These are phyloP conservation scores for Solanum neorickii DNA, from an alignment of 257 asterid genomes.

Conservation along the genomic window DNA sequence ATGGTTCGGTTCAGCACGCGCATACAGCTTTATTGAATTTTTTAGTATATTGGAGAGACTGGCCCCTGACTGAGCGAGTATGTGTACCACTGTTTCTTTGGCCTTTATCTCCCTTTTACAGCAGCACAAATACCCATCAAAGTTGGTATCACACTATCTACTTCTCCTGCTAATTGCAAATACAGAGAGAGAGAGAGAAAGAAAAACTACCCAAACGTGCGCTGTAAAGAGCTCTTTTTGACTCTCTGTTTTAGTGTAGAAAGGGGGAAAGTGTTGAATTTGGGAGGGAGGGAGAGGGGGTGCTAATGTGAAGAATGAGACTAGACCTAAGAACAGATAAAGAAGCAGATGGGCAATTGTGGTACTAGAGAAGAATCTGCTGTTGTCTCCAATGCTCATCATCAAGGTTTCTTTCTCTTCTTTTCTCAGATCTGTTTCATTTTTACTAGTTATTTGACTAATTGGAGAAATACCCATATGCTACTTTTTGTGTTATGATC, in stretches of 20 bases:
- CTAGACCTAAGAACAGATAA: conserved; percentile 8
- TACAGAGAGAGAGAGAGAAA: background rate
- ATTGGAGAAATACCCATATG: background rate
- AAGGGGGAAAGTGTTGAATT: conserved; percentile 7
- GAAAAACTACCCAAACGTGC: background rate
- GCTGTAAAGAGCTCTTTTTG: background rate
- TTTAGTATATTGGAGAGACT: background rate
- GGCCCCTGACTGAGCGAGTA: background rate
- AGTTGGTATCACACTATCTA: background rate
- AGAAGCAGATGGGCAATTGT: conserved; percentile 75
- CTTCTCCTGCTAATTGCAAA: background rate
- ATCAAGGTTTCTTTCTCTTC: conserved; percentile 35
- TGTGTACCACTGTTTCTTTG: background rate
- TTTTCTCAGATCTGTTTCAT: background rate
- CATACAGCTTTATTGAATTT: background rate
- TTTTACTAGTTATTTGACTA: background rate
- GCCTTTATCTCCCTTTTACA: background rate
- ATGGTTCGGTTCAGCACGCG: background rate
- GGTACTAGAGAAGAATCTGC: conserved; percentile 98
- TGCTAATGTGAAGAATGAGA: conserved; percentile 29
- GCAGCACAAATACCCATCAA: background rate
- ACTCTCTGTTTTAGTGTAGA: background rate
- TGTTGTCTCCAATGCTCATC: conserved; percentile 84
- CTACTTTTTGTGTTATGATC: background rate
- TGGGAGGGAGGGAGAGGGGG: background rate